Conservation (phyloP, 192 early-diverging fungal genomes). For the Glomus cerebriforme region DNA sequence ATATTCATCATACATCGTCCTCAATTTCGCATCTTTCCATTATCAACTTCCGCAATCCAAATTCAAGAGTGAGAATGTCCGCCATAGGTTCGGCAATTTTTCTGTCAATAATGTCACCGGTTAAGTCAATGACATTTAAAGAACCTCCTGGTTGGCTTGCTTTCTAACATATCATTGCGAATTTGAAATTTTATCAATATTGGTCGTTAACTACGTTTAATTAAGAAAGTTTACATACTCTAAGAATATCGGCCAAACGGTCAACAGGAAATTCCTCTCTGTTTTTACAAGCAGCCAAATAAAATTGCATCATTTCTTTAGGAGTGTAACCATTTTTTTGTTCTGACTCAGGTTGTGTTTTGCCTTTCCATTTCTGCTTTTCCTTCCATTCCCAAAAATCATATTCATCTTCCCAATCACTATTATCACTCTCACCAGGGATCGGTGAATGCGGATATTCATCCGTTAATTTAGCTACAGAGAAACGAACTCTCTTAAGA, state of each 20-base stretch:
- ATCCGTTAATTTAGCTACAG: constrained; percentile 50
- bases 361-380: background rate
- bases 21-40: constrained; percentile 72
- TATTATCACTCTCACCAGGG: constrained; percentile 20
- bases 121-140: constrained; percentile 9
- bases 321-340: constrained; percentile 45
- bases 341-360: constrained; percentile 27
- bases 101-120: constrained; percentile 53
- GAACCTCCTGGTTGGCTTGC: background rate
- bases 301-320: constrained; percentile 46
- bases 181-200: background rate
- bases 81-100: constrained; percentile 66
- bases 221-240: constrained; percentile 15
- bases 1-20: constrained; percentile 56
- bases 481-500: constrained; percentile 58
- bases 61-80: constrained; percentile 74
- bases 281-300: constrained; percentile 43
- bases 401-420: constrained; percentile 42
- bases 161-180: background rate
- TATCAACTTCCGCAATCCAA: constrained; percentile 68
- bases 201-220: background rate
- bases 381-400: constrained; percentile 43
- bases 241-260: constrained; percentile 35
- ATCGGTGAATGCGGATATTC: constrained; percentile 44
- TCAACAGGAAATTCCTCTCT: constrained; percentile 48